Conservation (phyloP, 2,329 filamentous ascomycete genomes). For the Hirsutella minnesotensis region DNA sequence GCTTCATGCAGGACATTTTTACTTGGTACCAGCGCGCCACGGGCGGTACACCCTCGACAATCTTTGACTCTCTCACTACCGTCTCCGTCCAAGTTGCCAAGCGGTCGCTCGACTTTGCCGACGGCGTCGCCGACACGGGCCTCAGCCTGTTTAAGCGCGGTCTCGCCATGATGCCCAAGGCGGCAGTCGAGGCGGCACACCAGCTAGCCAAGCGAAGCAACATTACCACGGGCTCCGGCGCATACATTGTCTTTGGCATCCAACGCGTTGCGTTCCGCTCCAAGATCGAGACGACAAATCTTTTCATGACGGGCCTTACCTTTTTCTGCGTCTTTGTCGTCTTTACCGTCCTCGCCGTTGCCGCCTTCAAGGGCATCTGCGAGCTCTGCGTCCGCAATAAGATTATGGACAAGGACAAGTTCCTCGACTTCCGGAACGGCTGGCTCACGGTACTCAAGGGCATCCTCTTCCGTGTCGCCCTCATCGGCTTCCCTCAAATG, state of each 20-base stretch:
- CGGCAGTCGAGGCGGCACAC: conserved; percentile 19
- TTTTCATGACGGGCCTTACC: conserved; percentile 82
- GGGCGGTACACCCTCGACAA: conserved; percentile 69
- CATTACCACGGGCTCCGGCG: conserved; percentile 40
- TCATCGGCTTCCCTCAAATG: conserved; percentile 89
- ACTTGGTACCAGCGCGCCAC: conserved; percentile 96
- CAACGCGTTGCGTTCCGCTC: conserved; percentile 67
- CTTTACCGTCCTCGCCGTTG: conserved; percentile 59
- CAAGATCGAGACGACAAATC: conserved; percentile 80
- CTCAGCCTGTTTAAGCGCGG: conserved; percentile 42
- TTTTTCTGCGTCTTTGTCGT: conserved; percentile 83
- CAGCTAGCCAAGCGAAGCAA: conserved; percentile 41
- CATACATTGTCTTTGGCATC: conserved; percentile 64
- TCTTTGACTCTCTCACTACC: conserved; percentile 61
- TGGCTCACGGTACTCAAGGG: conserved; percentile 91
- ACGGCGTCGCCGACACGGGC: conserved; percentile 20
- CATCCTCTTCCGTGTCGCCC: conserved; percentile 78
- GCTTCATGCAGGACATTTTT: conserved; percentile 78
- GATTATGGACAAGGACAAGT: conserved; percentile 75
- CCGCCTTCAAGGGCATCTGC: conserved; percentile 68
- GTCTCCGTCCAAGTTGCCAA: conserved; percentile 79
- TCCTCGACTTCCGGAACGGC: conserved; percentile 85
- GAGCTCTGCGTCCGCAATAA: conserved; percentile 64
- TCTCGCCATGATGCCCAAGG: conserved; percentile 36
- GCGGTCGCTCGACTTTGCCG: conserved; percentile 30